A percentile compares a stretch with the other conserved stretches of the same genome.
These are phyloP conservation scores for Picea sitchensis DNA, from an alignment of 75 land plant genomes.

Conservation along the genomic window DNA sequence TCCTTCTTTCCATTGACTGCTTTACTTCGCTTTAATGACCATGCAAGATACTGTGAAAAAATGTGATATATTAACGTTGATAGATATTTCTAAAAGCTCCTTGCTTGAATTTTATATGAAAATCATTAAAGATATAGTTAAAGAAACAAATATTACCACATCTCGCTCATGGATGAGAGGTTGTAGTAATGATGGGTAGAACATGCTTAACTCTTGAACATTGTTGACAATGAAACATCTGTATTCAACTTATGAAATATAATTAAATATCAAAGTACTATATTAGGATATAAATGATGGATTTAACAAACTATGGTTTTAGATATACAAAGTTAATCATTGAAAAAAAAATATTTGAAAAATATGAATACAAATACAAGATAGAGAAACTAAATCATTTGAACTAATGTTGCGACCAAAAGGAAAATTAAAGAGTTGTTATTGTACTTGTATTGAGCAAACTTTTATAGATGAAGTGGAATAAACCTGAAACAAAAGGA, in stretches of 20 bases:
- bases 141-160: constrained; percentile 30
- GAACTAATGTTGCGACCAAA: too few relatives aligned
- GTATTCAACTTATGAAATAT: constrained; percentile 35
- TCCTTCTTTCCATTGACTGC: constrained; percentile 70
- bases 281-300: neutral
- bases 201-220: constrained; percentile 64
- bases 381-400: too few relatives aligned
- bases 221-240: constrained; percentile 51
- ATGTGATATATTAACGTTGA: neutral
- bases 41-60: constrained; percentile 72
- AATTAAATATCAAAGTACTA: neutral
- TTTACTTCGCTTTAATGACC: constrained; percentile 95
- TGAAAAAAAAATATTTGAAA: too few relatives aligned
- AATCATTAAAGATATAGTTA: neutral
- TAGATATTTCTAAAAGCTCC: neutral
- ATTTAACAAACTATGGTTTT: neutral
- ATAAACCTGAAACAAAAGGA: too few relatives aligned
- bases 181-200: constrained; percentile 78
- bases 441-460: too few relatives aligned
- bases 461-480: too few relatives aligned
- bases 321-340: neutral
- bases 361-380: too few relatives aligned
- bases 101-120: too few relatives aligned
- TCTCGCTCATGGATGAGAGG: constrained; percentile 88
- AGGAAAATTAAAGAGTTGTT: too few relatives aligned